A percentile compares a stretch with the other conserved stretches of the same genome.
Conservation (phyloP, 495 filamentous ascomycete species). For the Hypoxylon trugodes region DNA sequence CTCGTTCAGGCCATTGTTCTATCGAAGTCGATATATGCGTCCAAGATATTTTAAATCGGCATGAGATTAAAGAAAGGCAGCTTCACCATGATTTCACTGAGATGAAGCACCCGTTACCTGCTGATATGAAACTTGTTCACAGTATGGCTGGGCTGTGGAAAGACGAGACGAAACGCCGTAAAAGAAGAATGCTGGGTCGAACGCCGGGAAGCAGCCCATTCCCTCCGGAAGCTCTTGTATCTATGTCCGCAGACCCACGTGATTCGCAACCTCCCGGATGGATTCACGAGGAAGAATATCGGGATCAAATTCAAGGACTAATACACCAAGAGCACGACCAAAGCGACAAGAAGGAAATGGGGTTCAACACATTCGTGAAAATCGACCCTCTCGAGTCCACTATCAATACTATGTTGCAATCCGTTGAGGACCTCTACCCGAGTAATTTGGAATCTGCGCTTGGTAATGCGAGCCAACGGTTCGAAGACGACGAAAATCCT, state of each 20-base stretch:
- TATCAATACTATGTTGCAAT: conserved; percentile 80
- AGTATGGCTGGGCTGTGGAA: conserved; percentile 95
- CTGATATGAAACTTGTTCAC: conserved; percentile 80
- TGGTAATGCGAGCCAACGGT: conserved; percentile 43
- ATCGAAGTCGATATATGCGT: conserved; percentile 90
- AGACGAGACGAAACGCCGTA: conserved; percentile 85
- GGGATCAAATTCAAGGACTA: conserved; percentile 66
- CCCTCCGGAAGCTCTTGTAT: conserved; percentile 77
- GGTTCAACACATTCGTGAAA: conserved; percentile 71
- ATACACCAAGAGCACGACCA: conserved; percentile 67
- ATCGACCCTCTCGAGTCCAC: conserved; percentile 59
- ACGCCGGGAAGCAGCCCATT: conserved; percentile 77
- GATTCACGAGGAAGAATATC: conserved; percentile 91
- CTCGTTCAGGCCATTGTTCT: conserved; percentile 83
- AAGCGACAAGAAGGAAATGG: conserved; percentile 54
- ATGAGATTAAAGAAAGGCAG: conserved; percentile 71
- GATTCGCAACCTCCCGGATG: conserved; percentile 74
- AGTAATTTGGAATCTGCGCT: conserved; percentile 66
- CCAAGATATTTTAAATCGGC: conserved; percentile 86
- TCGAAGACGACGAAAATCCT: conserved; percentile 37
- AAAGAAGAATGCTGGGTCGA: conserved; percentile 67
- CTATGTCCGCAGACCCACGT: conserved; percentile 84
- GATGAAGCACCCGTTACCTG: conserved; percentile 65
- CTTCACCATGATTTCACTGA: conserved; percentile 92
- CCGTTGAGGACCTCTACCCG: conserved; percentile 85